Conservation (phyloP, 306 rosid species). For the Trifolium repens region DNA sequence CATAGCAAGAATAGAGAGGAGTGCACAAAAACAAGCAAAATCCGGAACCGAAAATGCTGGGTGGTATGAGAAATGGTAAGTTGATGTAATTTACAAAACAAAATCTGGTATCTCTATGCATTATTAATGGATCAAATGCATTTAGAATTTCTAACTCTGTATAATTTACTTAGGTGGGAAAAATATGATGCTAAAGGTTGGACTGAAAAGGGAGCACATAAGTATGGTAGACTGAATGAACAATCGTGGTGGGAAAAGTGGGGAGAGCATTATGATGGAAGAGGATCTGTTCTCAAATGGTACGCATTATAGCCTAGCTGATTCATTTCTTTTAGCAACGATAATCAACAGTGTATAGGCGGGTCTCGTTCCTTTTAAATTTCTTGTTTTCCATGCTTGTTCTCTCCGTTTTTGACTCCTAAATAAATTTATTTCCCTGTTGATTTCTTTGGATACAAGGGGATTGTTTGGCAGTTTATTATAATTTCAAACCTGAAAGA, state of each 20-base stretch:
- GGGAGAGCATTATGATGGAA: conserved; percentile 98
- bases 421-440: conserved; percentile 17
- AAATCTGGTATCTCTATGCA: not conserved
- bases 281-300: conserved; percentile 99
- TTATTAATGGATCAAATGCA: conserved; percentile 14
- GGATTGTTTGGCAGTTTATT: not conserved
- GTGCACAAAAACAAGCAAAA: conserved; percentile 97
- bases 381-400: not conserved
- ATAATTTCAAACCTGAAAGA: not conserved
- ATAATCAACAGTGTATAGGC: not conserved
- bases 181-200: conserved; percentile 97
- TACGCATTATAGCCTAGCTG: conserved; percentile 33
- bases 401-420: not conserved
- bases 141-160: conserved; percentile 25
- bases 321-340: conserved; percentile 13
- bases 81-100: conserved; percentile 25
- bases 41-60: conserved; percentile 98
- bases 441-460: conserved; percentile 23
- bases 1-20: conserved; percentile 94
- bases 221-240: conserved; percentile 94
- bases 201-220: conserved; percentile 98
- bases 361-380: not conserved
- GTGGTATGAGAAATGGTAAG: conserved; percentile 98
- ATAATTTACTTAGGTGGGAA: conserved; percentile 84
- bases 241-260: conserved; percentile 99